Percentiles rank a stretch among this genome's conserved stretches.
Evolutionary conservation across 2,329 filamentous ascomycete species (phyloP).

Genomic region (Coleophoma eucalyptorum): DNA sequence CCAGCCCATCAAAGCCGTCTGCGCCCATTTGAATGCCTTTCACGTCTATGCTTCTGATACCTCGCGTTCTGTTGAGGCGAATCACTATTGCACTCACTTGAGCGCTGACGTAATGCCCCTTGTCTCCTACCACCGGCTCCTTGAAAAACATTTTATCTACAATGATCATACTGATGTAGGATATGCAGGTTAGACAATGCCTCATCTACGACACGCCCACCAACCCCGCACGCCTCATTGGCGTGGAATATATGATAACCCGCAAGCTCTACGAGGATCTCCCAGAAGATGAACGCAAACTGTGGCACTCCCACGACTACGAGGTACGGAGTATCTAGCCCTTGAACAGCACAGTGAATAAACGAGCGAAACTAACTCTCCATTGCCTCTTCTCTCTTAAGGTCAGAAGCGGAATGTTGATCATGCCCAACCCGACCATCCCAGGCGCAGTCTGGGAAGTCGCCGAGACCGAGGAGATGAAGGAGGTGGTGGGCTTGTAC

Average conservation of each 20-base stretch:
- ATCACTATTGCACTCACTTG: constrained; percentile 81
- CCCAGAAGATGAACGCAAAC: constrained; percentile 59
- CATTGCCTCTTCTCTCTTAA: background rate
- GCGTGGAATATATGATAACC: constrained; percentile 73
- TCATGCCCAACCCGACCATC: constrained; percentile 61
- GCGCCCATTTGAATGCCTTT: constrained; percentile 83
- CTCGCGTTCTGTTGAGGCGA: constrained; percentile 66
- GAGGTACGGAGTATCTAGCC: constrained; percentile 69
- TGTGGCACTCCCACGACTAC: constrained; percentile 66
- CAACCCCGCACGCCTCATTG: constrained; percentile 69
- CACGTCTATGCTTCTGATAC: constrained; percentile 73
- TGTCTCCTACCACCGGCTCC: constrained; percentile 55
- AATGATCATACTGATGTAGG: constrained; percentile 61
- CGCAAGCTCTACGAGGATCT: constrained; percentile 64
- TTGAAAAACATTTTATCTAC: too few species aligned
- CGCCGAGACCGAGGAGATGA: constrained; percentile 79
- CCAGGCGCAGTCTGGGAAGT: constrained; percentile 65
- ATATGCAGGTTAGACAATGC: constrained; percentile 74
- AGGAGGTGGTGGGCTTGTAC: constrained; percentile 69
- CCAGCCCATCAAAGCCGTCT: constrained; percentile 68
- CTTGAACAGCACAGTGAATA: constrained; percentile 42
- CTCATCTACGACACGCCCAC: constrained; percentile 74
- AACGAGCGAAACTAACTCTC: constrained; percentile 74
- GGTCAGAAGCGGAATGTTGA: constrained; percentile 58
- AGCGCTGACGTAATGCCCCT: constrained; percentile 60